A percentile compares a stretch with the other conserved stretches of the same genome.
phyloP scores from a whole-genome alignment of 495 filamentous ascomycete species.

The Choiromyces venosus region DNA sequence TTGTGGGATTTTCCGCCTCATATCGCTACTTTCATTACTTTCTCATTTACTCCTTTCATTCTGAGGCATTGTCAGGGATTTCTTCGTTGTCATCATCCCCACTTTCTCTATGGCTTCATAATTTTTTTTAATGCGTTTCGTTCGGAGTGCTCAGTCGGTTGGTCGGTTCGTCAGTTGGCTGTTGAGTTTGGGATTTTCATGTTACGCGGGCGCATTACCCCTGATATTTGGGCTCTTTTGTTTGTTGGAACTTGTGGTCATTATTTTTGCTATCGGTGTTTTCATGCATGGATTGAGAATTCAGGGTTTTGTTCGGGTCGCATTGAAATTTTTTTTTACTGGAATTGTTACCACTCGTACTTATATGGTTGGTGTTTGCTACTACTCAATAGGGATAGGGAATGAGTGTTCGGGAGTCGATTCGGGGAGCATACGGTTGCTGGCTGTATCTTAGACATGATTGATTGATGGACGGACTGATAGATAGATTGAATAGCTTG shows the following conservation, averaged over 20 bases:
- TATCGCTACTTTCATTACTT: not conserved
- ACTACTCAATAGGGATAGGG: not conserved
- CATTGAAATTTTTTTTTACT: not conserved
- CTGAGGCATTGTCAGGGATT: not conserved
- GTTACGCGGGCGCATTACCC: not conserved
- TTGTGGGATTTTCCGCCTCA: not conserved
- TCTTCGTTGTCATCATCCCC: not conserved
- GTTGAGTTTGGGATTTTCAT: not conserved
- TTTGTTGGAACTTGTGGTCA: not conserved
- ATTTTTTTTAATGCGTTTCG: no score
- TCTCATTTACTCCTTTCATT: not conserved
- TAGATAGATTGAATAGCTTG: no score
- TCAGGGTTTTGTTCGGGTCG: not conserved
- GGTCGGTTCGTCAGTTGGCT: not conserved
- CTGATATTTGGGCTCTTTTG: no score
- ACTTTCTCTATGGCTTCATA: not conserved
- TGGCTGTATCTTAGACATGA: not conserved
- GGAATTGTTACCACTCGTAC: not conserved
- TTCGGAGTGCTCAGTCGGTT: not conserved
- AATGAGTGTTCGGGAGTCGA: not conserved
- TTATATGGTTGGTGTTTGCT: not conserved
- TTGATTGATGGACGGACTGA: no score
- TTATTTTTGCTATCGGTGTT: not conserved
- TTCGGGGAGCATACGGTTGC: not conserved
- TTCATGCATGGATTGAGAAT: not conserved